Conservation (phyloP, 441 rosid species). For the Adansonia grandidieri region DNA sequence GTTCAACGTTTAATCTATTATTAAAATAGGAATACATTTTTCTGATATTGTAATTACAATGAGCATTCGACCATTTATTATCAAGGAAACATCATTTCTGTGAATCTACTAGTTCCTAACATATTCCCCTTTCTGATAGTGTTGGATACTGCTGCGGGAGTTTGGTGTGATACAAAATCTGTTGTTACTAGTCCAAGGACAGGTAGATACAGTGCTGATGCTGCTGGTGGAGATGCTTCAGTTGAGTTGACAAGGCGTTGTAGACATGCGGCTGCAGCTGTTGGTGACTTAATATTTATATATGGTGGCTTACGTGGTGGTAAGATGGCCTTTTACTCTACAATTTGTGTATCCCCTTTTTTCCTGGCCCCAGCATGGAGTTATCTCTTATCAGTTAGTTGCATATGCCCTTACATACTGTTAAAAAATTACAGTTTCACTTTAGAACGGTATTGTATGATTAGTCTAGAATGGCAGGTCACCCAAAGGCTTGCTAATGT, state of each 20-base stretch:
- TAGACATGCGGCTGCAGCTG: constrained; percentile 99
- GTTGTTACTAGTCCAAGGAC: constrained; percentile 96
- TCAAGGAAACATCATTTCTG: constrained; percentile 15
- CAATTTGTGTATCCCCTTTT: neutral
- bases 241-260: constrained; percentile 98
- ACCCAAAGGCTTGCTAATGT: neutral
- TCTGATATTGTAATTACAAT: neutral
- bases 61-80: neutral
- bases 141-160: constrained; percentile 99
- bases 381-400: neutral
- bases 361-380: neutral
- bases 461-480: neutral
- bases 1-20: neutral
- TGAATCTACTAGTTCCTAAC: constrained; percentile 20
- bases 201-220: constrained; percentile 93
- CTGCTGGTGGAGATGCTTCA: constrained; percentile 98
- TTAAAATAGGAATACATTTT: neutral
- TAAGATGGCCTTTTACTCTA: constrained; percentile 40
- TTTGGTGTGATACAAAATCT: constrained; percentile 99
- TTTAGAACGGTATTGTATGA: neutral
- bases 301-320: constrained; percentile 99
- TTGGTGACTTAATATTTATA: constrained; percentile 92
- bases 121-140: constrained; percentile 49
- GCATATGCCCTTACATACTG: neutral
- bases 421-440: neutral